Conservation (phyloP, 208 protist genomes). For the Leishmania mexicana region DNA sequence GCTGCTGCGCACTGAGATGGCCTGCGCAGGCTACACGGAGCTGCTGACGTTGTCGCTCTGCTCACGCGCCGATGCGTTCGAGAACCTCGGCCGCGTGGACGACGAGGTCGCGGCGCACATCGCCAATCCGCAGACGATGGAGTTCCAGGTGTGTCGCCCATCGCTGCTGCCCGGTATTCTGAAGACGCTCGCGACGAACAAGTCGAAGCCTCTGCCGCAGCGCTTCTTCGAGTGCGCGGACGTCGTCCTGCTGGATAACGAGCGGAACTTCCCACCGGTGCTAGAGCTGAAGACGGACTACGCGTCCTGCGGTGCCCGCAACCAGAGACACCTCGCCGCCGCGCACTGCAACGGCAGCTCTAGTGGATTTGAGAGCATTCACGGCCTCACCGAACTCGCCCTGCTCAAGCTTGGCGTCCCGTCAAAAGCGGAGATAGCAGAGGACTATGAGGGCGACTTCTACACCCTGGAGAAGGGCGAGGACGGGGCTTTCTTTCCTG, state of each 20-base stretch:
- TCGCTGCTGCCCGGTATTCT: conserved; percentile 96
- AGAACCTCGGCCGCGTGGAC: conserved; percentile 74
- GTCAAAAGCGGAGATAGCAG: conserved; percentile 25
- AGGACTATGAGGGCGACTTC: conserved; percentile 35
- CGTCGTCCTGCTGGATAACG: conserved; percentile 93
- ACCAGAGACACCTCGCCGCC: conserved; percentile 89
- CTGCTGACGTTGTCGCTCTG: conserved; percentile 95
- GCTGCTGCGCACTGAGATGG: conserved; percentile 93
- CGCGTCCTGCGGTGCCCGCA: conserved; percentile 85
- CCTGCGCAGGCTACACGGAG: conserved; percentile 96
- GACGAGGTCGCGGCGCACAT: conserved; percentile 89
- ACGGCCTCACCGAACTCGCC: conserved; percentile 68
- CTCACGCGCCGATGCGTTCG: conserved; percentile 92
- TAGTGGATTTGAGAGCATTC: conserved; percentile 85
- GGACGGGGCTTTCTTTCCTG: conserved; percentile 93
- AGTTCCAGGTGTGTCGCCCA: conserved; percentile 96
- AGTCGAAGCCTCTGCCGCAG: conserved; percentile 92
- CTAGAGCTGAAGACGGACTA: conserved; percentile 64
- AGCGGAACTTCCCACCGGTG: conserved; percentile 82
- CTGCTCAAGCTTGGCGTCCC: conserved; percentile 79
- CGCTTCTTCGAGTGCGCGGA: conserved; percentile 97
- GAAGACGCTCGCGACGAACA: conserved; percentile 94
- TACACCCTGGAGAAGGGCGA: conserved; percentile 60
- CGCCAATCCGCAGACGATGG: conserved; percentile 92
- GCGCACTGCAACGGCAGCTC: conserved; percentile 79